Base-by-base conservation (phyloP, 106 monocot species). In the Dendrobium catenatum region DNA sequence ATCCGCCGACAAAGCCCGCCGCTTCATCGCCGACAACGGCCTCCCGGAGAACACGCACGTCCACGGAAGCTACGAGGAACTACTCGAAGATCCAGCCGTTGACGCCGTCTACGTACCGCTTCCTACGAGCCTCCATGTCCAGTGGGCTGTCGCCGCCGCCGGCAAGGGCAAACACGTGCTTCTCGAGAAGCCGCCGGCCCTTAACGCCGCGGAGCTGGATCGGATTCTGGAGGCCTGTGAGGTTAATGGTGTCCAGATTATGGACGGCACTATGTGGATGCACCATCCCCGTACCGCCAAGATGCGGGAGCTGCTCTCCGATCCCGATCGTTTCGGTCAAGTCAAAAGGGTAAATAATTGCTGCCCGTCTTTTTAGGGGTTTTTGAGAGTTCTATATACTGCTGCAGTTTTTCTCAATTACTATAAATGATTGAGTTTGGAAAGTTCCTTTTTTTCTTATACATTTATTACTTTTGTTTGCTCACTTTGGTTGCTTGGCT, bases 51-150 rank as follows among this genome's bases (percentile, higher is more conserved):
- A 77, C 75, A 86, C 82, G 24, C n/a, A 13, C 9, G 86, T 85
- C 48, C 46, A 88, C 79, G 86, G 80, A 0, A 85, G 84, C 80
- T 95, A 95, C 77, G 92, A 91, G 13, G 88, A 79, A 4, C 78
- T 95, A 22, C 79, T 95, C 17, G 90, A 93, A 18, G 95, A 95
- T 47, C 73, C 90, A 8, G 16, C 7, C 55, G 80, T 95, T 6
- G 89, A 95, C 54, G 92, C 89, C 64, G 91, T 92, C 37, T 92
- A 90, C 83, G 19, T 92, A 1, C 92, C 95, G 16, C 85, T 95
- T 58, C 92, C 95, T 27, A 95, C 95, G 42, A 89, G 90, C 80
- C 89, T 88, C 41, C 92, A 90, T 79, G 48, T 86, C 29, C 70
- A 24, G 10, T 90, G 95, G 92, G 88, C 88, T 19, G 77, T 87